Evolutionary conservation across 345 rosid species (phyloP).

Genomic region (Pistacia atlantica): DNA sequence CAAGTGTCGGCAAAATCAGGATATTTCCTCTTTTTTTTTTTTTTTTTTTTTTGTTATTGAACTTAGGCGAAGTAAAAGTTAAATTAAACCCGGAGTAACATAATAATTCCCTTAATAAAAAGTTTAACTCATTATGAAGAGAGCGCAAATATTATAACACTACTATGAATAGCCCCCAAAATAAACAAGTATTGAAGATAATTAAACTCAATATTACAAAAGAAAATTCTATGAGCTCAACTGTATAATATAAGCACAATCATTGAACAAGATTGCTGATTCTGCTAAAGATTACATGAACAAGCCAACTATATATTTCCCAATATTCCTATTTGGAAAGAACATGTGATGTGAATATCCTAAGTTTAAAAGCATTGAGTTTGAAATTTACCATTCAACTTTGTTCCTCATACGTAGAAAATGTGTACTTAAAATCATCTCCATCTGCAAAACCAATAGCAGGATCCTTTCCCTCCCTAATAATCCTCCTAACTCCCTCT

Average conservation of each 20-base stretch:
- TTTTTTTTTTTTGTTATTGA: no score
- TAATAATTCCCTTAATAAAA: no score
- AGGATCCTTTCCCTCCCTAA: conserved; percentile 56
- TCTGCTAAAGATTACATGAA: background rate
- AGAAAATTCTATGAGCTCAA: no score
- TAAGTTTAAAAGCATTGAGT: background rate
- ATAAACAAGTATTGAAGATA: no score
- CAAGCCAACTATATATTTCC: background rate
- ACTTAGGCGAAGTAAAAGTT: no score
- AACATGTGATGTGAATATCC: background rate
- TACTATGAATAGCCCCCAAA: no score
- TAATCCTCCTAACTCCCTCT: conserved; percentile 46
- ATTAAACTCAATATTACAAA: no score
- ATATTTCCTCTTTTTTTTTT: no score
- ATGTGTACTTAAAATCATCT: conserved; percentile 38
- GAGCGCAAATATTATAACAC: no score
- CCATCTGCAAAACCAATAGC: conserved; percentile 57
- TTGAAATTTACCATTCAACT: background rate
- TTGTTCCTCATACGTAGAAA: background rate
- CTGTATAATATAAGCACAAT: background rate
- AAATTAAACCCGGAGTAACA: no score
- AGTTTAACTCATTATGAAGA: no score
- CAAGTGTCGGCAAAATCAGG: no score
- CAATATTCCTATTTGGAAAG: background rate
- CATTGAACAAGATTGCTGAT: background rate